Conservation (phyloP, 1,284 basidiomycete species). For the Mycosarcoma maydis region DNA sequence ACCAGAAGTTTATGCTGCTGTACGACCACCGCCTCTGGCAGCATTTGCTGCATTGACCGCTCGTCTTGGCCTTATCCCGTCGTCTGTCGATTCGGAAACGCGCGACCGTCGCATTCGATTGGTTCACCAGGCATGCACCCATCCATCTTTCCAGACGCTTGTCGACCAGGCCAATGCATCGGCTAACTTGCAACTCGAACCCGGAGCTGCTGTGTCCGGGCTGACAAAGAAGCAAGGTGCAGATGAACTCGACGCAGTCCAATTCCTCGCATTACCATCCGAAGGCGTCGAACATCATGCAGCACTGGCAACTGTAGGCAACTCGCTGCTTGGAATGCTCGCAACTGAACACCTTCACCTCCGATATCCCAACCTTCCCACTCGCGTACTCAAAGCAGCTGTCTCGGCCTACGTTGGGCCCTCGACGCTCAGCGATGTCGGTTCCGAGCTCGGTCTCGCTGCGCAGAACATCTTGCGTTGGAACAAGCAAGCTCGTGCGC, state of each 20-base stretch:
- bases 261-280: slow-evolving; percentile 10
- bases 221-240: slow-evolving; percentile 26
- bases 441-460: slow-evolving; percentile 71
- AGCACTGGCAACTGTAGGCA: slow-evolving; percentile 83
- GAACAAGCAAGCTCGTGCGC: slow-evolving; percentile 69
- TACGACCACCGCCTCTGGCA: slow-evolving; percentile 53
- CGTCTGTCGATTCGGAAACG: slow-evolving; percentile 27
- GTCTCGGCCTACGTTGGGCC: slow-evolving; percentile 91
- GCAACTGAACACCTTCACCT: slow-evolving; percentile 85
- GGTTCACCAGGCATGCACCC: slow-evolving; percentile 59
- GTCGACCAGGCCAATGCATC: slow-evolving; percentile 37
- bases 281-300: slow-evolving; percentile 73
- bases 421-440: slow-evolving; percentile 81
- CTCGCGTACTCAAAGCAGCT: slow-evolving; percentile 86
- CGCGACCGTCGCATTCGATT: slow-evolving; percentile 48
- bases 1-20: slow-evolving; percentile 56
- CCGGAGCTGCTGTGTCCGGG: slow-evolving; percentile 17
- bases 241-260: slow-evolving; percentile 20
- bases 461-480: slow-evolving; percentile 66
- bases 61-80: slow-evolving; percentile 51
- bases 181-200: slow-evolving; percentile 25
- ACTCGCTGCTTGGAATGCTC: slow-evolving; percentile 89
- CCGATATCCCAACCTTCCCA: slow-evolving; percentile 89
- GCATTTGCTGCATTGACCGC: slow-evolving; percentile 55
- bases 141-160: slow-evolving; percentile 52